A percentile compares a stretch with the other conserved stretches of the same genome.
Conservation (phyloP, 805 yeast species). For the Suhomyces prunicola region DNA sequence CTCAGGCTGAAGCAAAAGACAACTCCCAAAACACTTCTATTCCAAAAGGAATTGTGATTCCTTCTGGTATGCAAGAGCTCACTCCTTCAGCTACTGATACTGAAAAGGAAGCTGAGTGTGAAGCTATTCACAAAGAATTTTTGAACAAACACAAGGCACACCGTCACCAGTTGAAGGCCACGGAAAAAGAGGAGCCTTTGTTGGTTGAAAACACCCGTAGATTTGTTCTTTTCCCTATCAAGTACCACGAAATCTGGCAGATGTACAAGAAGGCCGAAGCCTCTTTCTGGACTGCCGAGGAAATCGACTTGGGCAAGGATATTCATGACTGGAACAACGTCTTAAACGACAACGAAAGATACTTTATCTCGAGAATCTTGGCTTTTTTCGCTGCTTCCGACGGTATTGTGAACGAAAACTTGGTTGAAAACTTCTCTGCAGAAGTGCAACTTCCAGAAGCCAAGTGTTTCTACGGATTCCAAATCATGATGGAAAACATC, state of each 20-base stretch:
- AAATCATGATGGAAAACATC: conserved; percentile 99
- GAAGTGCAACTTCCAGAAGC: conserved; percentile 98
- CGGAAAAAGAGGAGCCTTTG: conserved; percentile 87
- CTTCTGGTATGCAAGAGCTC: conserved; percentile 15
- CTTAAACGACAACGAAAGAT: conserved; percentile 88
- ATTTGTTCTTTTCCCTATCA: conserved; percentile 92
- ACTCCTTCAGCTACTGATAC: conserved; percentile 19
- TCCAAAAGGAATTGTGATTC: conserved; percentile 17
- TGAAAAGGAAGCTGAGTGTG: conserved; percentile 23
- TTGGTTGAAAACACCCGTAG: conserved; percentile 81
- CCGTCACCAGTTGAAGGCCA: conserved; percentile 67
- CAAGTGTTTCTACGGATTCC: conserved; percentile 98
- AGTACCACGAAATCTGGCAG: conserved; percentile 97
- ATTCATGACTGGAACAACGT: conserved; percentile 86
- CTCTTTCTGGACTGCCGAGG: conserved; percentile 99
- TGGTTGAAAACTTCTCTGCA: conserved; percentile 95
- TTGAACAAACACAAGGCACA: conserved; percentile 62
- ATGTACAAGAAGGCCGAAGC: conserved; percentile 99
- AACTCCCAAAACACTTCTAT: conserved; percentile 18
- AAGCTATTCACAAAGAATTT: conserved; percentile 52
- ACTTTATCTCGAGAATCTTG: conserved; percentile 84
- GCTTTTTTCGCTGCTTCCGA: conserved; percentile 99
- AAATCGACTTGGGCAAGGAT: conserved; percentile 93
- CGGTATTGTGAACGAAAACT: conserved; percentile 96
- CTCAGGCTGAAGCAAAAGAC: conserved; percentile 37